phyloP scores from a whole-genome alignment of 1,284 basidiomycete species.

The Tilletia caries region DNA sequence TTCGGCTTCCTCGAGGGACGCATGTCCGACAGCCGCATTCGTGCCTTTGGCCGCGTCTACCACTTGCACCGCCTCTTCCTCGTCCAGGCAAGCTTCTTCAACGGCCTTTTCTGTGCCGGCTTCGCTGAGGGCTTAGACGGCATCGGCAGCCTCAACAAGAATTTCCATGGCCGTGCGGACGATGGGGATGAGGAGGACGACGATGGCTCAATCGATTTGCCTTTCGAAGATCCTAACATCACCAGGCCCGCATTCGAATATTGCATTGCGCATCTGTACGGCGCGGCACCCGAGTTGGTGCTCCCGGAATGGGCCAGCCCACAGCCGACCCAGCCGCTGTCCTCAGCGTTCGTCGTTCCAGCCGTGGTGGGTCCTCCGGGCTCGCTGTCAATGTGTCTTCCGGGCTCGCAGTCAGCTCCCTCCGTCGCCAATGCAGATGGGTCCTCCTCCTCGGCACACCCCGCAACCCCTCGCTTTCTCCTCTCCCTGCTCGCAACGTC shows the following conservation, averaged over 20 bases:
- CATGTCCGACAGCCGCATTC: constrained; percentile 34
- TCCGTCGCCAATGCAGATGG: neutral
- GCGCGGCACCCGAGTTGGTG: constrained; percentile 36
- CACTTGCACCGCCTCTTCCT: constrained; percentile 42
- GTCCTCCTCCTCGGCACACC: constrained; percentile 56
- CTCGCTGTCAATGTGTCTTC: no score
- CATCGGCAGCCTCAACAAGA: neutral
- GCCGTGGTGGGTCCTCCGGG: neutral
- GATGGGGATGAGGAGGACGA: constrained; percentile 2
- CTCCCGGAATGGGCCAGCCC: constrained; percentile 42
- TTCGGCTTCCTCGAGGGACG: constrained; percentile 9
- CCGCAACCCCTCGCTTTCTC: constrained; percentile 74
- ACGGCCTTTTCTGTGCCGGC: constrained; percentile 41
- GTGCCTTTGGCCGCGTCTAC: constrained; percentile 40
- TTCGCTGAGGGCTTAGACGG: constrained; percentile 25
- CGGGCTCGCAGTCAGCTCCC: neutral
- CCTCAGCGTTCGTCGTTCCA: constrained; percentile 9
- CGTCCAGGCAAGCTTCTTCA: constrained; percentile 46
- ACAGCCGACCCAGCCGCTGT: constrained; percentile 27
- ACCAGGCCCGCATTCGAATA: constrained; percentile 45
- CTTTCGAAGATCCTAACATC: constrained; percentile 47
- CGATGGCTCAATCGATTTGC: constrained; percentile 27
- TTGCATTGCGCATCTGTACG: constrained; percentile 44
- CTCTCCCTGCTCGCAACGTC: constrained; percentile 81
- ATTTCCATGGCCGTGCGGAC: neutral